Base-by-base conservation (phyloP, 192 early-diverging fungal genomes). In the Mortierella antarctica region DNA sequence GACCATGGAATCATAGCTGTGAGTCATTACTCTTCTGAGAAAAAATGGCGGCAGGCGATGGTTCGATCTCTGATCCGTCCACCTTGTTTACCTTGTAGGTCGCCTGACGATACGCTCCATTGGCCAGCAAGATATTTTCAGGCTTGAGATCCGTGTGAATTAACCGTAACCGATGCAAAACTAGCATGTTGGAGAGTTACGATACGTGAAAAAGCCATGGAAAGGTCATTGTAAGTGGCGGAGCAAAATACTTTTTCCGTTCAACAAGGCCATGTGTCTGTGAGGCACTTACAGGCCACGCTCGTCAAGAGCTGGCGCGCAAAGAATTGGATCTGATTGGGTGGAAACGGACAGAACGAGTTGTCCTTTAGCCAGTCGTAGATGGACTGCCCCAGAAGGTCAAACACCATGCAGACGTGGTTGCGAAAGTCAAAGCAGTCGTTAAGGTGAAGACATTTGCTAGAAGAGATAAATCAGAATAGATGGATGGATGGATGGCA, bases 351-450 rank as follows among this genome's bases (percentile, higher is more conserved):
- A n/a, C 88, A 84, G 75, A 97, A 98, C 46, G 89, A 78, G 84
- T 96, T 97, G 53, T 92, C 90, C 84, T 99, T 97, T 13, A 99
- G 77, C 84, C 94, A 99, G 80, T 99, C 97, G 89, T 96, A 99
- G 31, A 98, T 87, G 70, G 91, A 93, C 45, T 92, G 90, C 9
- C 91, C 91, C 12, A 97, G 85, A 51, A 98, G 88, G 57, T 96
- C 95, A 89, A 99, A 99, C 50, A 98, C 95, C 96, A 99, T 99
- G 86, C 97, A 99, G 15, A 94, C 91, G 85, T 99, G 97, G 79
- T 95, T 95, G 70, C 91, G 88, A 82, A 93, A 89, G 72, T 96
- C 95, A 84, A 99, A 98, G 51, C 83, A 89, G 70, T 94, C 89
- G 56, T 89, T 78, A 18, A 98, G 78, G 66, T 95, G 95, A 70